These are phyloP conservation scores for Lactarius hengduanensis DNA, from an alignment of 768 basidiomycete species.

Conservation along the genomic window DNA sequence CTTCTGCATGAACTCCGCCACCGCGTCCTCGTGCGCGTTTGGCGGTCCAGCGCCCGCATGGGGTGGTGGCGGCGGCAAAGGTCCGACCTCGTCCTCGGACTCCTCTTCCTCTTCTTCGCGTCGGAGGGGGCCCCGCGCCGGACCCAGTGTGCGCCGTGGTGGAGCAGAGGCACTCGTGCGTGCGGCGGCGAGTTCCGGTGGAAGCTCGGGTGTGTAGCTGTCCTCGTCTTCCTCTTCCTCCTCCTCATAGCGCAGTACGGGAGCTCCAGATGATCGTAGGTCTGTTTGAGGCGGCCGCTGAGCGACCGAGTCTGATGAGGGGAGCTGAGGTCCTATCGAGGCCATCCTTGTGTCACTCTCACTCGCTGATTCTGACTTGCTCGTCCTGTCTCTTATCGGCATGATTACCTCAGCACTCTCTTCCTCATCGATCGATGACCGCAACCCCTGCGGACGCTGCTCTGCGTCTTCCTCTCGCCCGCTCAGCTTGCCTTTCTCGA, in stretches of 20 bases:
- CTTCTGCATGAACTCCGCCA: constrained; percentile 78
- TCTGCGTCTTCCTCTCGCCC: constrained; percentile 50
- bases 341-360: constrained; percentile 12
- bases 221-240: constrained; percentile 58
- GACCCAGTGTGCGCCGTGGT: constrained; percentile 46
- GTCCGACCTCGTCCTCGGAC: constrained; percentile 80
- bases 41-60: background rate
- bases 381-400: background rate
- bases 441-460: constrained; percentile 44
- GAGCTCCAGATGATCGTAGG: constrained; percentile 6
- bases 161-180: constrained; percentile 34
- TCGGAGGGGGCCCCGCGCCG: constrained; percentile 47
- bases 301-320: background rate
- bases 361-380: background rate
- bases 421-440: background rate
- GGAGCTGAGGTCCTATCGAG: constrained; percentile 34
- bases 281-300: background rate
- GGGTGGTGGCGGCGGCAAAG: constrained; percentile 59
- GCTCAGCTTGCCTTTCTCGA: constrained; percentile 59
- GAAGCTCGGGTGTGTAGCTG: constrained; percentile 70
- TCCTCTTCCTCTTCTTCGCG: constrained; percentile 42
- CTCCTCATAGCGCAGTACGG: constrained; percentile 22
- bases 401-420: background rate
- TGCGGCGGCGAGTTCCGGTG: constrained; percentile 61
- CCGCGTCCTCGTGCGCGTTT: constrained; percentile 52